These are phyloP conservation scores for Hemileia vastatrix DNA, from an alignment of 1,284 basidiomycete genomes.

Conservation along the genomic window DNA sequence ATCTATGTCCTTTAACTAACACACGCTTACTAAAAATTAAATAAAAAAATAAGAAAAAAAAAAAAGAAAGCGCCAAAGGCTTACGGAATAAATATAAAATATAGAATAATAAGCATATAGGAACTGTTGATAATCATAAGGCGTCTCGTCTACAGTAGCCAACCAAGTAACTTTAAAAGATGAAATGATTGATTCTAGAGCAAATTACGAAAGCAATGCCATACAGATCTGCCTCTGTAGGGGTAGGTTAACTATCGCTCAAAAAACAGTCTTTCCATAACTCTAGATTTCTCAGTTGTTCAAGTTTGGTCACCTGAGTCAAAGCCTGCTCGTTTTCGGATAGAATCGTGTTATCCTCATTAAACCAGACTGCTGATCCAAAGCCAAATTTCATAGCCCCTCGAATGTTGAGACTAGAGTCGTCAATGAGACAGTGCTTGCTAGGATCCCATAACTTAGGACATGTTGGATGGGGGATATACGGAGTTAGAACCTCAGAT, in stretches of 20 bases:
- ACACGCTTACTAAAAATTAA: too few relatives aligned
- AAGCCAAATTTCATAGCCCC: conserved; percentile 30
- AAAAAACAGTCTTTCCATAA: conserved; percentile 19
- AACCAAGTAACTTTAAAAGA: too few relatives aligned
- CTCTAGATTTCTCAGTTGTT: conserved; percentile 10
- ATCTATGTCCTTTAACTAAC: too few relatives aligned
- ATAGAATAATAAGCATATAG: too few relatives aligned
- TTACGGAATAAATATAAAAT: too few relatives aligned
- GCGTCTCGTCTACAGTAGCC: too few relatives aligned
- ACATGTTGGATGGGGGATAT: conserved; percentile 1
- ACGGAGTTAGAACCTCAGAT: conserved; percentile 21
- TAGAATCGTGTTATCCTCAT: conserved; percentile 24
- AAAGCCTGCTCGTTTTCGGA: background rate
- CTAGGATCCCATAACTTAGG: conserved; percentile 7
- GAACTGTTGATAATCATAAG: too few relatives aligned
- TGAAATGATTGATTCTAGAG: too few relatives aligned
- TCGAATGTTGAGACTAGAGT: conserved; percentile 31
- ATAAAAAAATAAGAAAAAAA: too few relatives aligned
- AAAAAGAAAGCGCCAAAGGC: too few relatives aligned
- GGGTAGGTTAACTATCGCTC: background rate
- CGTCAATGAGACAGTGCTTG: conserved; percentile 31
- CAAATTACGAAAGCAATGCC: too few relatives aligned
- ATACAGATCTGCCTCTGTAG: too few relatives aligned
- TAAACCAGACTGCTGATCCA: conserved; percentile 32
- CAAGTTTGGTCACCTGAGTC: conserved; percentile 3